Base-by-base conservation (phyloP, 2,329 filamentous ascomycete genomes). In the Fusarium heterosporum region DNA sequence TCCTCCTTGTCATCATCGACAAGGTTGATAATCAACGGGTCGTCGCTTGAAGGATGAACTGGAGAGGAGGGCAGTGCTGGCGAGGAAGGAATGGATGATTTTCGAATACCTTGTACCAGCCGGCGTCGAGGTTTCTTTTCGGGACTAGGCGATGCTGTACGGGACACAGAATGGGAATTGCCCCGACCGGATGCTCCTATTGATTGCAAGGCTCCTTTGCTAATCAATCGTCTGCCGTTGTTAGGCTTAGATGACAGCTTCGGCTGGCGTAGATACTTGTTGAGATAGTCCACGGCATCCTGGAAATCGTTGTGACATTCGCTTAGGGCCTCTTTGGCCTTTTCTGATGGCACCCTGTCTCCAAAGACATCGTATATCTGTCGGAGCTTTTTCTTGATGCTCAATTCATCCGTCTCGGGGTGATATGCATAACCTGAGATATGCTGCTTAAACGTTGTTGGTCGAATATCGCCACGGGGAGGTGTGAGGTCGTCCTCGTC, bases 381-480 rank as follows among this genome's bases (percentile, higher is more conserved):
- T 14, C 75, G 73, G 28, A 81, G 58, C 46, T 74, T 78, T 29
- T 55, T 68, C 45, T 68, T 73, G 25, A 57, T 85, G 34, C 78
- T 58, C 40, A 61, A 78, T 41, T 78, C 76, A 38, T 81, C 75
- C 17, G 76, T 74, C 40, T 81, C 78, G 49, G 85, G 82, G 28
- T 87, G 83, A 56, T 89, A 87, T 22, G 75, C 62, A 66, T 77
- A 77, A n/a, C 73, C 63, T 22, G 78, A 75, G 40, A 81, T 71
- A 66, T 80, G 79, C 38, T 78, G 74, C 64, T 77, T 79, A 70
- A 86, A 86, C 16, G 79, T 79, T 29, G 90, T 89, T 0, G 89
- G 90, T 14, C 84, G 87, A 19, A 88, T 90, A 38, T 88, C 88
- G 40, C 84, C 84, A 47, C 89, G 85, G 3, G 83, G 81, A 4